A percentile compares a stretch with the other conserved stretches of the same genome.
Conservation (phyloP, 768 basidiomycete species). For the Boletus coccyginus region DNA sequence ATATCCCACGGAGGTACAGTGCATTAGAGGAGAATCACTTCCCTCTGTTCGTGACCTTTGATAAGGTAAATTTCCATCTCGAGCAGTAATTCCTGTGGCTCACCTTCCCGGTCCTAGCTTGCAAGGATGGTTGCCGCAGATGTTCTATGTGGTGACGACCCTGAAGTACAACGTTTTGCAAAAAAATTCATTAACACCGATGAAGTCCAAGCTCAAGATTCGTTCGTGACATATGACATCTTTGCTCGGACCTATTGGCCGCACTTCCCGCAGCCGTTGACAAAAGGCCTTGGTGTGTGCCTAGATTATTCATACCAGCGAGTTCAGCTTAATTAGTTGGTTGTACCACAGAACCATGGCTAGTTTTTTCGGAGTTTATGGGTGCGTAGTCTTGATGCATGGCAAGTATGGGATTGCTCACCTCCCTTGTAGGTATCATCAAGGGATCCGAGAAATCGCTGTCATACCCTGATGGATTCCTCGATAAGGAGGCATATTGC, state of each 20-base stretch:
- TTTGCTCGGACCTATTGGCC: conserved; percentile 36
- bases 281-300: too few species aligned
- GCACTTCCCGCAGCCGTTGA: too few species aligned
- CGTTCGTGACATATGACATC: conserved; percentile 41
- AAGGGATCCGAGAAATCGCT: conserved; percentile 63
- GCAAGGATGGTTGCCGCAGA: conserved; percentile 27
- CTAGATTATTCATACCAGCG: too few species aligned
- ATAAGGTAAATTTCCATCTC: too few species aligned
- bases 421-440: conserved; percentile 46
- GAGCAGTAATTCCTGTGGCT: neutral
- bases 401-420: neutral
- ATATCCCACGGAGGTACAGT: too few species aligned
- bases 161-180: neutral
- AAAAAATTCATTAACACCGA: conserved; percentile 13
- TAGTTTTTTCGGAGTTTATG: conserved; percentile 55
- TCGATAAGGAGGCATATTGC: conserved; percentile 45
- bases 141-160: conserved; percentile 7
- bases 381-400: conserved; percentile 37
- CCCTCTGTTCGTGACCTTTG: too few species aligned
- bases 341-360: too few species aligned
- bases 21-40: too few species aligned
- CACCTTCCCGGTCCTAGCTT: conserved; percentile 11
- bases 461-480: conserved; percentile 31
- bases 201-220: conserved; percentile 19
- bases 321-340: too few species aligned